Conservation (phyloP, 2,329 filamentous ascomycete species). For the Aspergillus ochraceoroseus region DNA sequence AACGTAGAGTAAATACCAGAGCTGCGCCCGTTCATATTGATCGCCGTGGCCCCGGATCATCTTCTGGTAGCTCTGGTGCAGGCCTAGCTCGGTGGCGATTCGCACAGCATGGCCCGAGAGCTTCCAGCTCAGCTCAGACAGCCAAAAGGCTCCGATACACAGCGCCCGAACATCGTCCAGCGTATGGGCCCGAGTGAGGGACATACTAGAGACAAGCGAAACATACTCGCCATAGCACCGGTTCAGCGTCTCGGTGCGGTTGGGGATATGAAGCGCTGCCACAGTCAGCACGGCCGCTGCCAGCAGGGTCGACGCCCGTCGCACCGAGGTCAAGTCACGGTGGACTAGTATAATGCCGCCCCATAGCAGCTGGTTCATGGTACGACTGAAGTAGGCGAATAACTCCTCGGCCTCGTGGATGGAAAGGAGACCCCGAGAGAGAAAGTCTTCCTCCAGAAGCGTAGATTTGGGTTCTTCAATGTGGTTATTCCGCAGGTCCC, state of each 20-base stretch:
- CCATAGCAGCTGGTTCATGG: conserved; percentile 51
- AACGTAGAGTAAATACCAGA: conserved; percentile 62
- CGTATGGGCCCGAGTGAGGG: conserved; percentile 55
- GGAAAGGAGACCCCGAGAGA: conserved; percentile 47
- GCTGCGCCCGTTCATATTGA: conserved; percentile 52
- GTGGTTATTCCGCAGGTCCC: conserved; percentile 39
- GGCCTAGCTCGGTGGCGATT: conserved; percentile 54
- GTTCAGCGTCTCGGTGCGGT: conserved; percentile 50
- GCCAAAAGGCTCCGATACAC: conserved; percentile 59
- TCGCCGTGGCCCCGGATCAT: conserved; percentile 47
- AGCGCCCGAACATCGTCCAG: conserved; percentile 57
- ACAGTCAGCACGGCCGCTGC: conserved; percentile 55
- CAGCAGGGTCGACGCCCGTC: conserved; percentile 53
- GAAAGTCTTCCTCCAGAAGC: conserved; percentile 47
- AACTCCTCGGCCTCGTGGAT: conserved; percentile 50
- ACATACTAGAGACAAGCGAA: conserved; percentile 52
- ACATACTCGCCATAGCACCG: conserved; percentile 56
- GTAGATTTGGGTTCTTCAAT: conserved; percentile 36
- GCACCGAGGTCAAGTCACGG: conserved; percentile 48
- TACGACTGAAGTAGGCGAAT: conserved; percentile 49
- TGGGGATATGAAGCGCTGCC: conserved; percentile 55
- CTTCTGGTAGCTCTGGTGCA: conserved; percentile 52
- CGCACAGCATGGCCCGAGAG: conserved; percentile 56
- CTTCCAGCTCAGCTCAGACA: conserved; percentile 60
- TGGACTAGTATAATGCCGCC: conserved; percentile 51